These are phyloP conservation scores for Neoscytalidium dimidiatum DNA, from an alignment of 2,329 filamentous ascomycete genomes.

Conservation along the genomic window DNA sequence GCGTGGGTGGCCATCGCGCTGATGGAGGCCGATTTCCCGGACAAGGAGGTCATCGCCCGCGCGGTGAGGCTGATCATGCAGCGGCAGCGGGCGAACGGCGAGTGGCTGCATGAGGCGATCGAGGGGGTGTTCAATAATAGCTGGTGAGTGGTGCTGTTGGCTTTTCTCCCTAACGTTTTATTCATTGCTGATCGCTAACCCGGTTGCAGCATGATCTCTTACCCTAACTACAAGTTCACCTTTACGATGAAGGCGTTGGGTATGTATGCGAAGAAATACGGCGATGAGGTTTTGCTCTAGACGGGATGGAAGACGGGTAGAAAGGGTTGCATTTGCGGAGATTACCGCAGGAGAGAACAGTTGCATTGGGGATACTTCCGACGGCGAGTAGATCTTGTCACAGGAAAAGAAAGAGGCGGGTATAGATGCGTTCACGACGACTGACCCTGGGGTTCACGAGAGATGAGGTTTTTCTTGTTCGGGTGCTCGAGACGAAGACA, in stretches of 20 bases:
- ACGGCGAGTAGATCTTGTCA: too few species aligned
- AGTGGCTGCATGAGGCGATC: conserved; percentile 94
- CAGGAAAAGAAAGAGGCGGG: too few species aligned
- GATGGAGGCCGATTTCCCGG: conserved; percentile 79
- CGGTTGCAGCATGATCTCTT: conserved; percentile 80
- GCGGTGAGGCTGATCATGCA: conserved; percentile 81
- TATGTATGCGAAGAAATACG: conserved; percentile 77
- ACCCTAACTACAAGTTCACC: conserved; percentile 98
- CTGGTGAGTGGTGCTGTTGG: conserved; percentile 59
- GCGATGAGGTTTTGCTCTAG: conserved; percentile 59
- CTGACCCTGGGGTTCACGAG: too few species aligned
- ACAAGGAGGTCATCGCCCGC: conserved; percentile 69
- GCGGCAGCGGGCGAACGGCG: conserved; percentile 83
- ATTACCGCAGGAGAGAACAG: background rate
- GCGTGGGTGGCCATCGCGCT: conserved; percentile 84
- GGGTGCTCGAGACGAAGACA: too few species aligned
- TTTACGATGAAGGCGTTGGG: conserved; percentile 94
- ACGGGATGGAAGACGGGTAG: background rate
- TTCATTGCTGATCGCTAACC: background rate
- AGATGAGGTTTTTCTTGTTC: too few species aligned
- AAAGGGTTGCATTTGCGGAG: background rate
- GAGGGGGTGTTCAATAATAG: conserved; percentile 99
- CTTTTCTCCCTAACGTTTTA: background rate
- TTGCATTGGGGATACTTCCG: background rate
- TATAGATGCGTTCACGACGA: too few species aligned